Evolutionary conservation across 805 yeast genomes (phyloP).

Genomic region (Nakazawaea holstii): DNA sequence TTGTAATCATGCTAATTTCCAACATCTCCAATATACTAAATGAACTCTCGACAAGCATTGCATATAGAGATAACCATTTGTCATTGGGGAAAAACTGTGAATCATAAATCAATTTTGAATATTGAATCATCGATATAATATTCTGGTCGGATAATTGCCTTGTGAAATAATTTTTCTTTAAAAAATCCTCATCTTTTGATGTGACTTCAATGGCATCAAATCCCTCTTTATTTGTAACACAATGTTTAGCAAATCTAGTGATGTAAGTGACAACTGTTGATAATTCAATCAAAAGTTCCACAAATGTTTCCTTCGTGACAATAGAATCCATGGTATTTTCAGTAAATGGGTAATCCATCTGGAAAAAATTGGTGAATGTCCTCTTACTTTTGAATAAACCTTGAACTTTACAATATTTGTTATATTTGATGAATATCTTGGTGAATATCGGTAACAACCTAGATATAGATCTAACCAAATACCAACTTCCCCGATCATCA

Average conservation of each 20-base stretch:
- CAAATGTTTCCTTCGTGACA: constrained; percentile 61
- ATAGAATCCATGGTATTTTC: constrained; percentile 68
- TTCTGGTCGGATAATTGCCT: not conserved
- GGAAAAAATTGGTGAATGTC: constrained; percentile 66
- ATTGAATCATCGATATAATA: constrained; percentile 7
- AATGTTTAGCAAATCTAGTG: constrained; percentile 40
- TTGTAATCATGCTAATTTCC: constrained; percentile 40
- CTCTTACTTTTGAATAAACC: constrained; percentile 53
- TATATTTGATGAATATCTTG: constrained; percentile 43
- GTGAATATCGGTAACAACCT: constrained; percentile 53
- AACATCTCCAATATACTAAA: constrained; percentile 49
- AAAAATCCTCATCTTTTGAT: constrained; percentile 28
- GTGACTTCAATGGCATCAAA: constrained; percentile 33
- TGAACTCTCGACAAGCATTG: constrained; percentile 51
- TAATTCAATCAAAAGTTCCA: constrained; percentile 69
- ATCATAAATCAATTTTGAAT: constrained; percentile 38
- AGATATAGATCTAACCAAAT: constrained; percentile 39
- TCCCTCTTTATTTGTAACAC: constrained; percentile 38
- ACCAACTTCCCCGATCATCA: constrained; percentile 23
- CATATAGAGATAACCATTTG: constrained; percentile 69
- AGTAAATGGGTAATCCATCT: constrained; percentile 57
- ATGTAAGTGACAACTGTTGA: constrained; percentile 54
- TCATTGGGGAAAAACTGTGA: constrained; percentile 59
- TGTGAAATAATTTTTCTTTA: constrained; percentile 24
- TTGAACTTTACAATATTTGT: constrained; percentile 41